Percentiles rank a stretch among this genome's conserved stretches.
phyloP scores from a whole-genome alignment of 2,329 filamentous ascomycete species.

The Magnaporthiopsis incrustans region DNA sequence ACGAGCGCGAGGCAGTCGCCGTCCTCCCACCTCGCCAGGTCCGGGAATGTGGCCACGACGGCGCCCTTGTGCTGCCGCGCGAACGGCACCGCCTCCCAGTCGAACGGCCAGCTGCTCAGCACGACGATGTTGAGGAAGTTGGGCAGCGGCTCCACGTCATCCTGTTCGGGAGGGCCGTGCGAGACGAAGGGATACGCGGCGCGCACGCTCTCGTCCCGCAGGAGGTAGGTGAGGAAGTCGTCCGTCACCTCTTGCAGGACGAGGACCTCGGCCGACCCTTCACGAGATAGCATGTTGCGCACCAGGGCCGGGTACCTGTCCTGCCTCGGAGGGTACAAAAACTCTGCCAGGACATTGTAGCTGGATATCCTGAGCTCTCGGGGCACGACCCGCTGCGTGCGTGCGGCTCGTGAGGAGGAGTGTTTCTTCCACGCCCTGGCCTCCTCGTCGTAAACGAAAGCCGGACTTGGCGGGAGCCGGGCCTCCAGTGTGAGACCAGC shows the following conservation, averaged over 20 bases:
- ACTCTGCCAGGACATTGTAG: constrained; percentile 47
- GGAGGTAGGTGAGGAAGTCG: constrained; percentile 49
- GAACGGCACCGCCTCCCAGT: constrained; percentile 47
- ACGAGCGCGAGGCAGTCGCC: constrained; percentile 30
- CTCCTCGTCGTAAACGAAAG: constrained; percentile 15
- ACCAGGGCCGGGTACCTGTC: constrained; percentile 34
- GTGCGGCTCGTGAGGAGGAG: neutral
- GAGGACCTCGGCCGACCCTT: constrained; percentile 37
- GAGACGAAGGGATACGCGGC: constrained; percentile 46
- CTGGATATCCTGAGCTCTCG: constrained; percentile 30
- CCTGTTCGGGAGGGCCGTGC: constrained; percentile 46
- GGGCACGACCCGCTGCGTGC: constrained; percentile 2
- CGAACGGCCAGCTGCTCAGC: constrained; percentile 46
- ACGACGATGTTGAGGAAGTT: constrained; percentile 54
- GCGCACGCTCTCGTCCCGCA: constrained; percentile 36
- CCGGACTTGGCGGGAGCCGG: constrained; percentile 8
- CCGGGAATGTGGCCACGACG: constrained; percentile 35
- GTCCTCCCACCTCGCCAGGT: constrained; percentile 20
- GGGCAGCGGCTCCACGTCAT: constrained; percentile 45
- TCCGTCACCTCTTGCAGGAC: constrained; percentile 59
- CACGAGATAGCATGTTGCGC: constrained; percentile 32
- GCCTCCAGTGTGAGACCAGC: neutral
- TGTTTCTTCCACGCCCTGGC: constrained; percentile 14
- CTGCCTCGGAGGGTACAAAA: constrained; percentile 34
- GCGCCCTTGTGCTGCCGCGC: constrained; percentile 50